Base-by-base conservation (phyloP, 345 rosid genomes). In the Alliaria petiolata region DNA sequence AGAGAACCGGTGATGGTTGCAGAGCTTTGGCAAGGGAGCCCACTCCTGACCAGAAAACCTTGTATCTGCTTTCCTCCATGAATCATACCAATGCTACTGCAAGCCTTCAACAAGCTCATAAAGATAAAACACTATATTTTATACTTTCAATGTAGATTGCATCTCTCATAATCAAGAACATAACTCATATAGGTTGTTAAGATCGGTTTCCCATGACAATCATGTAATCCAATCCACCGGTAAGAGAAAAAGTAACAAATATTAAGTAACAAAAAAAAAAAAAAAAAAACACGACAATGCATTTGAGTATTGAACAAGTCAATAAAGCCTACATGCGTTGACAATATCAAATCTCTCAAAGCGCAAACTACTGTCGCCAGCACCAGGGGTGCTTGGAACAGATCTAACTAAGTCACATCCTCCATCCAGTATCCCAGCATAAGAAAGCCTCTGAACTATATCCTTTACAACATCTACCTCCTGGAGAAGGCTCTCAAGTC, bases 81-180 rank as follows among this genome's bases (percentile, higher is more conserved):
- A 34, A 81, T 40, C 68, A 82, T 82, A 38, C 87, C 86, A 69
- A 69, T 83, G 52, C 35, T 65, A 77, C 81, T 77, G 53, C 96
- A 93, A 71, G 90, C 89, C 79, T 89, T 93, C 7, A 91, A 70
- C 65, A 76, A 71, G 73, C 95, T 86, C n/a, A n/a, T n/a, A n/a
- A n/a, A n/a, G n/a, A n/a, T n/a, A n/a, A n/a, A n/a, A n/a, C n/a
- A n/a, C n/a, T n/a, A n/a, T n/a, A n/a, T n/a, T n/a, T n/a, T n/a
- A n/a, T n/a, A n/a, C n/a, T n/a, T n/a, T n/a, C n/a, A n/a, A n/a
- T n/a, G n/a, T n/a, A n/a, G n/a, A n/a, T n/a, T n/a, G n/a, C n/a
- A n/a, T n/a, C n/a, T n/a, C n/a, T n/a, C n/a, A n/a, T n/a, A n/a
- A n/a, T n/a, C n/a, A n/a, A n/a, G n/a, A n/a, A n/a, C n/a, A n/a